A percentile compares a stretch with the other conserved stretches of the same genome.
Evolutionary conservation across 495 filamentous ascomycete genomes (phyloP).

Genomic region (Aspergillus diversus): DNA sequence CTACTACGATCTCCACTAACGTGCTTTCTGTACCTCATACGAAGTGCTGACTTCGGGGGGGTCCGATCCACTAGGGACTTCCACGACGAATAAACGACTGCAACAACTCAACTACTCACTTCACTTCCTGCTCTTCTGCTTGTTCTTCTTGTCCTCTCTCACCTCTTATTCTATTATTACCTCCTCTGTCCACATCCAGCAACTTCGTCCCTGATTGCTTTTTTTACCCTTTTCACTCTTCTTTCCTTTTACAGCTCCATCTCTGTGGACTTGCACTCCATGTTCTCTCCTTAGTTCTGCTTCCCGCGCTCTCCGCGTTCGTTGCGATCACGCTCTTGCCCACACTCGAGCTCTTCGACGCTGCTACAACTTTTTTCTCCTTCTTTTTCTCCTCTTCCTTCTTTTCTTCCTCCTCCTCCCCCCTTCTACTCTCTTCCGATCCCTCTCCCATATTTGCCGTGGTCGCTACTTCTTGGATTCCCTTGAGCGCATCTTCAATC

Average conservation of each 20-base stretch:
- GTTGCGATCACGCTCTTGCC: conserved; percentile 13
- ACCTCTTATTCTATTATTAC: conserved; percentile 9
- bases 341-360: background rate
- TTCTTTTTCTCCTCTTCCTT: conserved; percentile 14
- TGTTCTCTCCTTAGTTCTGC: conserved; percentile 14
- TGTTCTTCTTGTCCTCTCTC: conserved; percentile 6
- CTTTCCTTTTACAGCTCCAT: conserved; percentile 10
- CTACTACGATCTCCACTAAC: conserved; percentile 24
- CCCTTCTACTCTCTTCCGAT: conserved; percentile 27
- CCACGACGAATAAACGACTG: conserved; percentile 7
- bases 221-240: background rate
- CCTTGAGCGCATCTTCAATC: background rate
- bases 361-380: conserved; percentile 15
- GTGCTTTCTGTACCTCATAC: conserved; percentile 11
- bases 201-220: background rate
- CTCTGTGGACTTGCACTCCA: conserved; percentile 15
- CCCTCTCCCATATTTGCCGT: conserved; percentile 15
- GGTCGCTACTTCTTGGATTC: conserved; percentile 8
- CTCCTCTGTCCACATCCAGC: conserved; percentile 6
- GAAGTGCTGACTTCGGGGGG: conserved; percentile 28
- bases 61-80: conserved; percentile 29
- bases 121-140: conserved; percentile 19
- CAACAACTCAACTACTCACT: conserved; percentile 23
- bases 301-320: conserved; percentile 12
- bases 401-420: conserved; percentile 16